Evolutionary conservation across 495 filamentous ascomycete genomes (phyloP).

Genomic region (Tuber umbilicatum): DNA sequence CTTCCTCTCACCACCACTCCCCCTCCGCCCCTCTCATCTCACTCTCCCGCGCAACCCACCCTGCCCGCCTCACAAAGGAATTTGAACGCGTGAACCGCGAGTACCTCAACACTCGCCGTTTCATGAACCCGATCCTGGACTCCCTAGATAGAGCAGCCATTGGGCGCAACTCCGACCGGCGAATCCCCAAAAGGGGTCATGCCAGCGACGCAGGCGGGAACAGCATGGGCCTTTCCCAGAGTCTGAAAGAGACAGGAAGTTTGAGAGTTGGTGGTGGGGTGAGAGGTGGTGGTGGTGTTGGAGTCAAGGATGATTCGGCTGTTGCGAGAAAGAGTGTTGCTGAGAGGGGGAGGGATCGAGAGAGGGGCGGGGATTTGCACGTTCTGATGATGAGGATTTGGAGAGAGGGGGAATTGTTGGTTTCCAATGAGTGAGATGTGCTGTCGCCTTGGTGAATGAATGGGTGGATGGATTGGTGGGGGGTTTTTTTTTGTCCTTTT

Average conservation of each 20-base stretch:
- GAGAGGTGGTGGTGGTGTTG: neutral
- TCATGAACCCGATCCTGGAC: slow-evolving; percentile 59
- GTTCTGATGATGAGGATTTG: slow-evolving; percentile 29
- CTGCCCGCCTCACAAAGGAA: slow-evolving; percentile 48
- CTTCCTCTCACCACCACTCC: neutral
- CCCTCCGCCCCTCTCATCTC: neutral
- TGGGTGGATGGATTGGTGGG: neutral
- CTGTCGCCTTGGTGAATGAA: slow-evolving; percentile 7
- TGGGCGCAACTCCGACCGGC: slow-evolving; percentile 46
- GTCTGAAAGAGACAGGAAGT: slow-evolving; percentile 40
- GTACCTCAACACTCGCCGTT: slow-evolving; percentile 60
- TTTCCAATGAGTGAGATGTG: slow-evolving; percentile 24
- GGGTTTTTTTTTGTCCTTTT: slow-evolving; percentile 6
- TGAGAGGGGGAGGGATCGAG: slow-evolving; percentile 13
- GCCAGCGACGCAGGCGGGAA: slow-evolving; percentile 36
- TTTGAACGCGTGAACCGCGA: slow-evolving; percentile 59
- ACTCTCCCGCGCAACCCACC: neutral
- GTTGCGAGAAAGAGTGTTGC: slow-evolving; percentile 13
- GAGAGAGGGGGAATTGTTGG: slow-evolving; percentile 27
- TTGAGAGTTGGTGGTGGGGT: slow-evolving; percentile 2
- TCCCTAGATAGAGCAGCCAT: slow-evolving; percentile 52
- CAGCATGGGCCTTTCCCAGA: slow-evolving; percentile 45
- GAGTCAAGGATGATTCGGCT: slow-evolving; percentile 31
- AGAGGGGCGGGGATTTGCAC: slow-evolving; percentile 22
- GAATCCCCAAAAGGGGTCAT: slow-evolving; percentile 43